These are phyloP conservation scores for Pochonia chlamydosporia DNA, from an alignment of 2,329 filamentous ascomycete genomes.

Conservation along the genomic window DNA sequence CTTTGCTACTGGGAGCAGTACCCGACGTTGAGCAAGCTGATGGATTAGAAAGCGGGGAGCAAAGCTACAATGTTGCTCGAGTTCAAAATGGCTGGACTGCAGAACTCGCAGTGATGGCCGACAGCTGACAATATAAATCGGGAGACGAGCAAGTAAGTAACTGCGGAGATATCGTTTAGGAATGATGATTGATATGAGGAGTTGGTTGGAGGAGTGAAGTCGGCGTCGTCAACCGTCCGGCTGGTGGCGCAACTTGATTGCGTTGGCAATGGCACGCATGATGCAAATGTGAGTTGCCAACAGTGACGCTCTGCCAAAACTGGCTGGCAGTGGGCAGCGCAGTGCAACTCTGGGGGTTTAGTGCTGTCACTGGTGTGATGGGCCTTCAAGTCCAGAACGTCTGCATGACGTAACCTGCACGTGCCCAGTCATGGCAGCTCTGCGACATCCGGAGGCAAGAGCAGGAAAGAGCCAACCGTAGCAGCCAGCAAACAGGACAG, in stretches of 20 bases:
- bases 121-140: too few species aligned
- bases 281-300: neutral
- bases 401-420: neutral
- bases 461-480: neutral
- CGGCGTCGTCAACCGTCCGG: neutral
- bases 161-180: too few species aligned
- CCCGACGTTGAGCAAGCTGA: neutral
- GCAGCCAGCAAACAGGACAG: neutral
- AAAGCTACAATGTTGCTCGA: neutral
- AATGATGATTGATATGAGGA: neutral
- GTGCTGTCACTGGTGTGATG: neutral
- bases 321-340: slow-evolving; percentile 1
- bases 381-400: neutral
- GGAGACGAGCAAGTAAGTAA: too few species aligned
- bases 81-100: too few species aligned
- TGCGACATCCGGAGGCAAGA: too few species aligned
- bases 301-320: slow-evolving; percentile 1
- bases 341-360: too few species aligned
- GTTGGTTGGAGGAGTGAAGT: neutral
- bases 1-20: slow-evolving; percentile 17
- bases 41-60: neutral
- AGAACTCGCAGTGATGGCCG: too few species aligned
- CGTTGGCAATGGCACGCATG: slow-evolving; percentile 1
- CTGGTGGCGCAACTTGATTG: slow-evolving; percentile 12
- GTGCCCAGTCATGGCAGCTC: neutral